Conservation (phyloP, 2,329 filamentous ascomycete genomes). For the Diaporthe sp. region DNA sequence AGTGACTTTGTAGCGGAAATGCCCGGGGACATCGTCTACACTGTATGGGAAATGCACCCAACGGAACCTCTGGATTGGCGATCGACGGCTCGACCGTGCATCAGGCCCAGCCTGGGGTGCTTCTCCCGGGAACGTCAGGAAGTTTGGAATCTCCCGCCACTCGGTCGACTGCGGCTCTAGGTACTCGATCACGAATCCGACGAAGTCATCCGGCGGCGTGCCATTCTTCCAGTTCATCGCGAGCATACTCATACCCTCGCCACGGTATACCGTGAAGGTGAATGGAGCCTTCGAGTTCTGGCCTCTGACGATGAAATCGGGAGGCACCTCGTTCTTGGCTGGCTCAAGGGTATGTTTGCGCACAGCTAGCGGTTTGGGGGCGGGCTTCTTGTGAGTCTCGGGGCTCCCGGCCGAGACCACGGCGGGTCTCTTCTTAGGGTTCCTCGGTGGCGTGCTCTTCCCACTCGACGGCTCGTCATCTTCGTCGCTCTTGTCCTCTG, state of each 20-base stretch:
- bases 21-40: slow-evolving; percentile 38
- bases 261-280: slow-evolving; percentile 40
- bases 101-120: slow-evolving; percentile 37
- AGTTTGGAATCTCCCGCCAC: slow-evolving; percentile 41
- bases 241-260: slow-evolving; percentile 42
- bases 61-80: slow-evolving; percentile 42
- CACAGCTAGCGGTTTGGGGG: not conserved
- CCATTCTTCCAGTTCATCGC: slow-evolving; percentile 42
- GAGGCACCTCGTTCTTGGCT: slow-evolving; percentile 40
- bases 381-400: slow-evolving; percentile 31
- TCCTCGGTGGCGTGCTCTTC: slow-evolving; percentile 21
- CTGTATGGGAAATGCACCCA: slow-evolving; percentile 42
- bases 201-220: slow-evolving; percentile 41
- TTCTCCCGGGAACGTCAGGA: slow-evolving; percentile 40
- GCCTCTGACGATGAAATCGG: slow-evolving; percentile 40
- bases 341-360: slow-evolving; percentile 36
- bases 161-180: slow-evolving; percentile 38
- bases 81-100: slow-evolving; percentile 41
- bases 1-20: slow-evolving; percentile 41
- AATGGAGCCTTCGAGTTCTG: slow-evolving; percentile 40
- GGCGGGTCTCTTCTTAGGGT: slow-evolving; percentile 35
- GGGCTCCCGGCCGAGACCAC: slow-evolving; percentile 35
- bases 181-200: slow-evolving; percentile 43
- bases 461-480: slow-evolving; percentile 11
- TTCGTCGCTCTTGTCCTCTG: not conserved